Base-by-base conservation (phyloP, 768 basidiomycete genomes). In the Russula abietina region DNA sequence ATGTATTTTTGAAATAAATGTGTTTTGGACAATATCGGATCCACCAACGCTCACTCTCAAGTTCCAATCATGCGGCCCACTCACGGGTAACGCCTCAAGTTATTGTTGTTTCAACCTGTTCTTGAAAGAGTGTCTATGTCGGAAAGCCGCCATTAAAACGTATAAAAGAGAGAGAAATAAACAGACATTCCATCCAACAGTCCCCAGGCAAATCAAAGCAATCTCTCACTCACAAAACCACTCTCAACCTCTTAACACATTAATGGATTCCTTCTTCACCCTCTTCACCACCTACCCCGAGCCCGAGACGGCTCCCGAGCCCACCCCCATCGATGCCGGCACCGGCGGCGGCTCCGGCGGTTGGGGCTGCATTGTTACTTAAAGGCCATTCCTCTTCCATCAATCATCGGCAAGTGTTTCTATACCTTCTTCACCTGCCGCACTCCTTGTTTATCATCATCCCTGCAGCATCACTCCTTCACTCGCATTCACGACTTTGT, bases 211-310 rank as follows among this genome's bases (percentile, higher is more conserved):
- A n/a, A n/a, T n/a, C n/a, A n/a, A n/a, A n/a, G 14, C 46, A 26
- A 11, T n/a, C n/a, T n/a, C 22, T 46, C 46, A 48, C 26, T 28
- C 14, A 16, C 48, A 49, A 7, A 6, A 28, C 1, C 26, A 49
- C 16, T 16, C 17, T 8, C 12, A 17, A 17, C 12, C 26, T 49
- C 48, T 22, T 24, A 49, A 49, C 26, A 49, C 26, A 49, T 16
- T 43, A 62, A 58, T 58, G 61, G 56, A 62, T 52, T 52, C 57
- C 5, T 62, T 59, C 50, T 46, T 43, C 8, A 39, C 57, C 0
- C 30, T 54, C 41, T 43, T 48, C 26, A 28, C 50, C 41, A 7
- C 39, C 50, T 22, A 26, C 16, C 0, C 59, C 9, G 53, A 60
- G 51, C 17, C 62, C 36, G 30, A 28, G 36, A 12, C 58, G n/a